Percentiles rank a stretch among this genome's conserved stretches.
Conservation (phyloP, 331 rosid species). For the Rhamnella rubrinervis region DNA sequence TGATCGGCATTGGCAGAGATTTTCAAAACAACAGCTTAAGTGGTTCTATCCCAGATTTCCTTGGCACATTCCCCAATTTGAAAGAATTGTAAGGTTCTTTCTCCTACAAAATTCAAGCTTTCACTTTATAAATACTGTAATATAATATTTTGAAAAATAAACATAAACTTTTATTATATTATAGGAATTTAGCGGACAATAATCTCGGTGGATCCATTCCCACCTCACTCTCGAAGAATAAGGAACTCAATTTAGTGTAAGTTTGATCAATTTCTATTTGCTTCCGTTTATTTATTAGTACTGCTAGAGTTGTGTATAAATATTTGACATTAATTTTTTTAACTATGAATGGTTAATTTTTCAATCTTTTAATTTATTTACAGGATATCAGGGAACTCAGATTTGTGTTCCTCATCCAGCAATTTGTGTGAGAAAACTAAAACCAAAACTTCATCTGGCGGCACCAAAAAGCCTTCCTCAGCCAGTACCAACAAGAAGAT, state of each 20-base stretch:
- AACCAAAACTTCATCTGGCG: too few species aligned
- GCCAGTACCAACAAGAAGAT: slow-evolving; percentile 9
- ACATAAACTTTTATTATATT: background rate
- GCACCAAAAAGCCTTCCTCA: background rate
- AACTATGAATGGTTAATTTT: too few species aligned
- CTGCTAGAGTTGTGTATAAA: too few species aligned
- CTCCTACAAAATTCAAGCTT: background rate
- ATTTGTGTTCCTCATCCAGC: slow-evolving; percentile 5
- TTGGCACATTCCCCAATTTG: slow-evolving; percentile 20
- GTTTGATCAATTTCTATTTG: background rate
- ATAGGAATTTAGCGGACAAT: slow-evolving; percentile 14
- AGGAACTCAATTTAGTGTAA: slow-evolving; percentile 17
- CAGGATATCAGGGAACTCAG: slow-evolving; percentile 14
- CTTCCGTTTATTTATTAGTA: background rate
- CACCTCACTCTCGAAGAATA: slow-evolving; percentile 21
- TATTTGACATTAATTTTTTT: too few species aligned
- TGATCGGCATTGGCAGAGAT: slow-evolving; percentile 10
- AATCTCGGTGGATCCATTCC: slow-evolving; percentile 22
- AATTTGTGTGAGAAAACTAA: slow-evolving; percentile 8
- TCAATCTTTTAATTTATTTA: background rate
- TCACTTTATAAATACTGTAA: too few species aligned
- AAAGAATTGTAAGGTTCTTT: slow-evolving; percentile 12
- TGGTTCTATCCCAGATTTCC: slow-evolving; percentile 21
- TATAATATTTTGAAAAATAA: background rate
- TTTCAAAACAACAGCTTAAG: slow-evolving; percentile 25